Percentiles rank a stretch among this genome's conserved stretches.
phyloP scores from a whole-genome alignment of 2,329 filamentous ascomycete species.

The Pestalotiopsis fici region DNA sequence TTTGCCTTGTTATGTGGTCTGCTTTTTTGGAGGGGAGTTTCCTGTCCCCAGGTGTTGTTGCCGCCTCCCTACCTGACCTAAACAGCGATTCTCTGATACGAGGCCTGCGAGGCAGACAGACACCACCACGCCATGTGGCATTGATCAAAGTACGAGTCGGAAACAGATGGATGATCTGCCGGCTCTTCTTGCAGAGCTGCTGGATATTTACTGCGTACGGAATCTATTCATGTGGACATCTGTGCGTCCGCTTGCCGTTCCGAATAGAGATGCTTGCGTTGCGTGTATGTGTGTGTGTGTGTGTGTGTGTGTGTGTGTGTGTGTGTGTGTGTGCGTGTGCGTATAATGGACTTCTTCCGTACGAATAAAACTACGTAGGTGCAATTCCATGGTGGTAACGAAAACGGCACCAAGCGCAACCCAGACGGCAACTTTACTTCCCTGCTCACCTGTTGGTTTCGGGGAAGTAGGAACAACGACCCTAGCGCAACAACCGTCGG shows the following conservation, averaged over 20 bases:
- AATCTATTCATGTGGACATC: background rate
- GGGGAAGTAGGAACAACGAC: constrained; percentile 1
- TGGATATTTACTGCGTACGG: background rate
- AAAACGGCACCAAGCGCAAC: background rate
- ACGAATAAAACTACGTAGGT: background rate
- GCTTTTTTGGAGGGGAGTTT: background rate
- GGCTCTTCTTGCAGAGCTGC: background rate
- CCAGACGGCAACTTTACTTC: background rate
- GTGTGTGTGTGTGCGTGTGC: background rate
- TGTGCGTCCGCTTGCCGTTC: background rate
- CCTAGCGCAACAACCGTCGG: background rate
- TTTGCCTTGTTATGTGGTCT: background rate
- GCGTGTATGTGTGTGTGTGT: background rate
- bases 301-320: background rate
- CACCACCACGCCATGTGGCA: background rate
- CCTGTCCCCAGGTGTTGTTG: background rate
- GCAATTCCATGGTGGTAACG: background rate
- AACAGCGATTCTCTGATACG: background rate
- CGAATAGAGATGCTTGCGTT: background rate
- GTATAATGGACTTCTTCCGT: background rate
- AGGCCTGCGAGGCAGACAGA: background rate
- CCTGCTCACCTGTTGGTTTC: constrained; percentile 2
- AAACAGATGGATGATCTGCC: background rate
- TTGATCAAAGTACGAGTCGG: background rate
- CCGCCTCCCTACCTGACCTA: background rate